These are phyloP conservation scores for Debaryomyces udenii DNA, from an alignment of 1,139 yeast species.

Conservation along the genomic window DNA sequence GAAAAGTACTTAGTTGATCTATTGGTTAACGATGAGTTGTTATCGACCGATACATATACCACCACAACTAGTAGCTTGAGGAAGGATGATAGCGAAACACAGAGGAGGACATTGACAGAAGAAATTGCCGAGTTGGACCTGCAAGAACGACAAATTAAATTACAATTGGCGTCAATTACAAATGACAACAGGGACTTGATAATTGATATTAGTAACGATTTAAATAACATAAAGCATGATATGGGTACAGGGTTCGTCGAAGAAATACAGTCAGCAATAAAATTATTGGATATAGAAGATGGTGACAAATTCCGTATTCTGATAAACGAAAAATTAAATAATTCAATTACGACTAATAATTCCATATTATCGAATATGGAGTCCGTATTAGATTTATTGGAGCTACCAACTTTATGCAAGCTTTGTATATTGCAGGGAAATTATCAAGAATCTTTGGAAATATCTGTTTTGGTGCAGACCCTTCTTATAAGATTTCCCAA, in stretches of 20 bases:
- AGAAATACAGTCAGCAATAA: conserved; percentile 26
- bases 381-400: conserved; percentile 74
- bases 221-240: conserved; percentile 28
- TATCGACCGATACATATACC: conserved; percentile 45
- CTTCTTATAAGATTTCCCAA: conserved; percentile 70
- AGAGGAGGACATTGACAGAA: conserved; percentile 38
- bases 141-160: conserved; percentile 32
- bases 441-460: conserved; percentile 85
- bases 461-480: conserved; percentile 70
- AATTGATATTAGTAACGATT: conserved; percentile 39
- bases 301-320: conserved; percentile 1
- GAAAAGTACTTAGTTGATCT: conserved; percentile 29
- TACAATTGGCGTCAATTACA: conserved; percentile 37
- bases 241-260: conserved; percentile 25
- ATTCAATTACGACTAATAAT: conserved; percentile 29
- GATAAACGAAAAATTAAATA: conserved; percentile 25
- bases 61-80: conserved; percentile 24
- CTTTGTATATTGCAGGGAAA: conserved; percentile 87
- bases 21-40: conserved; percentile 43
- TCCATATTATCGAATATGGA: conserved; percentile 65
- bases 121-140: conserved; percentile 52
- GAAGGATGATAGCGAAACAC: conserved; percentile 10
- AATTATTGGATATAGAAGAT: conserved; percentile 14
- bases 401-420: conserved; percentile 77
- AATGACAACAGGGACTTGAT: conserved; percentile 44